A percentile compares a stretch with the other conserved stretches of the same genome.
phyloP scores from a whole-genome alignment of 495 filamentous ascomycete species.

The Annulohypoxylon maeteangense region DNA sequence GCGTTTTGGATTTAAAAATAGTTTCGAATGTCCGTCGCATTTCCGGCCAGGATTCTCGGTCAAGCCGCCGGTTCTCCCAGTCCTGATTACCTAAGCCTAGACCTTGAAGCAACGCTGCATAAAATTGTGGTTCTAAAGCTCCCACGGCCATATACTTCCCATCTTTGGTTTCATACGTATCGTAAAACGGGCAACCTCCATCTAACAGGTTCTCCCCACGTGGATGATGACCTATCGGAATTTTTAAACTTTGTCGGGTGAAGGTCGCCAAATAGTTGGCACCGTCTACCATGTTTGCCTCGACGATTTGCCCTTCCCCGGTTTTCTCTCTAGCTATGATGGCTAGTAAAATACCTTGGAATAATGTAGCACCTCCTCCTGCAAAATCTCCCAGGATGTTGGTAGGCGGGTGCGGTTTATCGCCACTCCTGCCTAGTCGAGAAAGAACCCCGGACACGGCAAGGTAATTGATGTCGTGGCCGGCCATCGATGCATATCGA shows the following conservation, averaged over 20 bases:
- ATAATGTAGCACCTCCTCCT: constrained; percentile 84
- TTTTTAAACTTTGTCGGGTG: constrained; percentile 71
- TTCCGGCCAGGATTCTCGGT: constrained; percentile 71
- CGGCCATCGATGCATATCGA: constrained; percentile 85
- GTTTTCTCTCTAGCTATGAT: constrained; percentile 63
- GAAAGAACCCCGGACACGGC: constrained; percentile 83
- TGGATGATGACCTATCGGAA: constrained; percentile 65
- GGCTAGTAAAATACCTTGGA: constrained; percentile 74
- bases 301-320: constrained; percentile 85
- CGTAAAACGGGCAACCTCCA: constrained; percentile 86
- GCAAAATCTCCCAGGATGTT: constrained; percentile 94
- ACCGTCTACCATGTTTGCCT: constrained; percentile 97
- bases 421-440: constrained; percentile 74
- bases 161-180: constrained; percentile 85
- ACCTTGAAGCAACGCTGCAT: constrained; percentile 69
- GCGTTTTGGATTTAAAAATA: constrained; percentile 76
- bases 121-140: constrained; percentile 89
- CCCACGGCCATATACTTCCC: constrained; percentile 90
- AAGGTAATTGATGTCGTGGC: constrained; percentile 98
- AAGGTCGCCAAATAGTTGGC: constrained; percentile 80
- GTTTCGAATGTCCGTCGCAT: constrained; percentile 68
- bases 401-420: constrained; percentile 78
- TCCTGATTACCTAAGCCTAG: constrained; percentile 64
- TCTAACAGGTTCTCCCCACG: constrained; percentile 85
- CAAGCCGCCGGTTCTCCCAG: constrained; percentile 64